Conservation (phyloP, 2,329 filamentous ascomycete species). For the Drechslerella stenobrocha region DNA sequence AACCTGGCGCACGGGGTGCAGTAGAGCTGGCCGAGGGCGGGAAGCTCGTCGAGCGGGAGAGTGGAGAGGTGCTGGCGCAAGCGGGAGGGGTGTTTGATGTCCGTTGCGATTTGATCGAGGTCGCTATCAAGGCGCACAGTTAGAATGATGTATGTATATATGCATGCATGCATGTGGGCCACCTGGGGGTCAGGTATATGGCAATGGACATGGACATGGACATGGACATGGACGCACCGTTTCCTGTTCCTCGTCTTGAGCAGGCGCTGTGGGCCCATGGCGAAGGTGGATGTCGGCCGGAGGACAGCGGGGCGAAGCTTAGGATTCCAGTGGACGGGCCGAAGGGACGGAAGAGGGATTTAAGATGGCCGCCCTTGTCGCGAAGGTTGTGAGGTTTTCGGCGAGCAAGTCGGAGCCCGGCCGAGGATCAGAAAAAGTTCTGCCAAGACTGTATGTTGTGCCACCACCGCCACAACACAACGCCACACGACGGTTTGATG, state of each 20-base stretch:
- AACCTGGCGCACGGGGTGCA: constrained; percentile 94
- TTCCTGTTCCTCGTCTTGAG: constrained; percentile 70
- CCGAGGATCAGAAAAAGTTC: constrained; percentile 19
- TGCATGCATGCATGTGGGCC: background rate
- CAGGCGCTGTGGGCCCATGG: constrained; percentile 44
- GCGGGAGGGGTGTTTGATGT: constrained; percentile 77
- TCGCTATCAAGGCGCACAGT: constrained; percentile 64
- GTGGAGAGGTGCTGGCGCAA: constrained; percentile 75
- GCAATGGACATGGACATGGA: no score
- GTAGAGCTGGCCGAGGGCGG: constrained; percentile 81
- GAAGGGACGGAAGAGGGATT: constrained; percentile 40
- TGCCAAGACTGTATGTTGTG: no score
- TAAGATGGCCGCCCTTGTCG: constrained; percentile 44
- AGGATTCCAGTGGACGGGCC: constrained; percentile 47
- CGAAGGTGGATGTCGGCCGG: constrained; percentile 13
- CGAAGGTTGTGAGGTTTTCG: constrained; percentile 15
- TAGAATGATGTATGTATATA: constrained; percentile 2
- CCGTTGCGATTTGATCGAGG: constrained; percentile 86
- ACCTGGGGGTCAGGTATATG: no score
- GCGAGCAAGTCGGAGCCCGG: constrained; percentile 26
- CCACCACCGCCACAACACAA: no score
- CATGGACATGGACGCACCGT: constrained; percentile 65
- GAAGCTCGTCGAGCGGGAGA: constrained; percentile 82
- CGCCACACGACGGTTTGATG: no score
- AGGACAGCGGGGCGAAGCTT: constrained; percentile 26